Evolutionary conservation across 768 basidiomycete genomes (phyloP), one percentile per base, ranked within the genome.

Genomic region (Cystobasidium onofrii): DNA sequence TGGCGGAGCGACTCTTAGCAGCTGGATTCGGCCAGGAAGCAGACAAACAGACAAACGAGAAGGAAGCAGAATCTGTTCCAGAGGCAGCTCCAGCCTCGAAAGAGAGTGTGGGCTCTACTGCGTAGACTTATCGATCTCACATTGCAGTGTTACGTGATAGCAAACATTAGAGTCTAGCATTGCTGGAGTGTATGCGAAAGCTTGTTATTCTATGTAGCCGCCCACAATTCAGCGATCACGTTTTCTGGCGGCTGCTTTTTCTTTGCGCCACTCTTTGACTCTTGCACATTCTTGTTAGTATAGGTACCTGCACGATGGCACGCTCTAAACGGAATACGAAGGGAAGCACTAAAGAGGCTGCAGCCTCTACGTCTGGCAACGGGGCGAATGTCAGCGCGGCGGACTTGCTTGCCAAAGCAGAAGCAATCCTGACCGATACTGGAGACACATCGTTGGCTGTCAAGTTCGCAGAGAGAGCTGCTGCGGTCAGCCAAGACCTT

Each of bases 401-500:
- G 17, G 74, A 76, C 27, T 62, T 79, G 50, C 75, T 79, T 44
- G 66, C 74, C 29, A 72, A 77, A 36, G 71, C 76, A 17, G 76
- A 78, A 4, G 55, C 64, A 41, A 31, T 62, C 17, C 60, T 75
- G 50, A 75, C 76, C 65, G 77, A 66, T 3, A 64, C 64, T 18
- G 43, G 72, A 25, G 41, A 79, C 27, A 75, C 77, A 52, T 76
- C 77, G 1, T 36, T 44, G 0, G 78, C 78, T 20, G 74, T 75
- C 39, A n/a, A 55, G 15, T 55, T 76, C 17, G 75, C 73, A 46
- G 36, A 74, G 41, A 44, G 66, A n/a, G 79, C 78, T 44, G 52
- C 66, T 27, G 55, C 46, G 33, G 15, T 1, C 25, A 60, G 54
- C n/a, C 52, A 31, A 57, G 70, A 78, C 44, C 41, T 60, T 3